Conservation (phyloP, 2,329 filamentous ascomycete species). For the Aschersonia sp. region DNA sequence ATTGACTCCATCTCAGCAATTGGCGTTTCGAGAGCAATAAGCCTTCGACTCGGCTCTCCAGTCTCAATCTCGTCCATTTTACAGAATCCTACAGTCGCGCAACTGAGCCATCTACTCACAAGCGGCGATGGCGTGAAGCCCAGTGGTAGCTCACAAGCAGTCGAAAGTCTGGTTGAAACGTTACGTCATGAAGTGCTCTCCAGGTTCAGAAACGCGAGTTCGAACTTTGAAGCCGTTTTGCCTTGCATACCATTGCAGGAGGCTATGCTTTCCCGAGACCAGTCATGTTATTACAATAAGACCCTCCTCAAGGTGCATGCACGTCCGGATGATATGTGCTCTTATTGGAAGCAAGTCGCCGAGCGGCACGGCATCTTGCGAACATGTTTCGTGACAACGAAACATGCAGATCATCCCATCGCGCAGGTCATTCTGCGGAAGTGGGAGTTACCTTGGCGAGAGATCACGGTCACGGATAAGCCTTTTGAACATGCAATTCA, state of each 20-base stretch:
- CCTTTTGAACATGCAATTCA: conserved; percentile 23
- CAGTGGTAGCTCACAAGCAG: neutral
- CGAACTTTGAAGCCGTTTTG: conserved; percentile 39
- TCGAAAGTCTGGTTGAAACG: conserved; percentile 11
- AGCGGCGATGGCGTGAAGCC: neutral
- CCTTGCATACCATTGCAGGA: conserved; percentile 83
- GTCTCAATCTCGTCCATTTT: conserved; percentile 57
- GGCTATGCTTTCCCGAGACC: conserved; percentile 54
- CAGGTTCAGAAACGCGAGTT: conserved; percentile 6
- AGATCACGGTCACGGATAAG: conserved; percentile 13
- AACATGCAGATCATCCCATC: conserved; percentile 45
- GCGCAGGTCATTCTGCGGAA: conserved; percentile 54
- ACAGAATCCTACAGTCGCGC: conserved; percentile 50
- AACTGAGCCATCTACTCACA: conserved; percentile 29
- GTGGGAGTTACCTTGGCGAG: conserved; percentile 25
- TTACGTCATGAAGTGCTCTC: conserved; percentile 1
- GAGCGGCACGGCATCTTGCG: conserved; percentile 61
- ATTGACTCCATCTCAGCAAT: conserved; percentile 78
- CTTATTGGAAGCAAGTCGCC: conserved; percentile 48
- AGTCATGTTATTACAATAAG: conserved; percentile 55
- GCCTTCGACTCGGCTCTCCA: conserved; percentile 24
- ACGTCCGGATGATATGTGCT: conserved; percentile 32
- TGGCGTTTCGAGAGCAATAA: conserved; percentile 44
- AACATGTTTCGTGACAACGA: conserved; percentile 58
- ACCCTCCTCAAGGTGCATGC: conserved; percentile 47